Evolutionary conservation across 108 stramenopile species (phyloP), one percentile per base, ranked within the genome.

Genomic region (Schizochytrium sp.): DNA sequence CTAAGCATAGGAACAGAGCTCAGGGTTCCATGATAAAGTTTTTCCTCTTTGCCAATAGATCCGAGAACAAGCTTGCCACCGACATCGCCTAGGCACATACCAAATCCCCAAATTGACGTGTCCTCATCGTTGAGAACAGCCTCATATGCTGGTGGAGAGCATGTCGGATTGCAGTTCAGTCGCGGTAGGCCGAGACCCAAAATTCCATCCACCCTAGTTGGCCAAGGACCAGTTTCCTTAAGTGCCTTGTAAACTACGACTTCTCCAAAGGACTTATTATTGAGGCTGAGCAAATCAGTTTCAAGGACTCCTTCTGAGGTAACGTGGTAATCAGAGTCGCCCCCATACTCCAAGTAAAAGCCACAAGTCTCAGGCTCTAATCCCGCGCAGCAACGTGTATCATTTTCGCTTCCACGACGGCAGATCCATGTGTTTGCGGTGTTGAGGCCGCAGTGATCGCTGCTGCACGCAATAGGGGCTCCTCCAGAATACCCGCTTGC

Each of bases 31-130:
- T n/a, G 50, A 2, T 38, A 83, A 28, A 83, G 76, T 13, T 50
- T 46, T 17, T 83, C 45, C 17, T 83, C 53, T 28, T 83, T 50
- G 50, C 76, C 76, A 13, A 17, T 5, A 5, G 76, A 83, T 0
- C 76, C 76, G n/a, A 83, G 40, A 10, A 83, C 47, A 47, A 83
- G n/a, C 28, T 83, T 83, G 3, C 76, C 76, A 40, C 76, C 50
- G 47, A 17, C 45, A 40, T 83, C 76, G 76, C 76, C 76, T 53
- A 83, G 49, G 76, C 76, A 83, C 76, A 83, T 83, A 13, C 50
- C 47, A 2, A 83, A 83, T 28, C 64, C 64, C 64, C 64, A 69
- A 12, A 38, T 69, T 38, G 40, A 8, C 12, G 40, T 44, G 10
- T n/a, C 76, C 10, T 83, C n/a, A 10, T 47, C 50, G 10, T 47